Evolutionary conservation across 106 monocot species (phyloP).

Genomic region (Apostasia shenzhenica): DNA sequence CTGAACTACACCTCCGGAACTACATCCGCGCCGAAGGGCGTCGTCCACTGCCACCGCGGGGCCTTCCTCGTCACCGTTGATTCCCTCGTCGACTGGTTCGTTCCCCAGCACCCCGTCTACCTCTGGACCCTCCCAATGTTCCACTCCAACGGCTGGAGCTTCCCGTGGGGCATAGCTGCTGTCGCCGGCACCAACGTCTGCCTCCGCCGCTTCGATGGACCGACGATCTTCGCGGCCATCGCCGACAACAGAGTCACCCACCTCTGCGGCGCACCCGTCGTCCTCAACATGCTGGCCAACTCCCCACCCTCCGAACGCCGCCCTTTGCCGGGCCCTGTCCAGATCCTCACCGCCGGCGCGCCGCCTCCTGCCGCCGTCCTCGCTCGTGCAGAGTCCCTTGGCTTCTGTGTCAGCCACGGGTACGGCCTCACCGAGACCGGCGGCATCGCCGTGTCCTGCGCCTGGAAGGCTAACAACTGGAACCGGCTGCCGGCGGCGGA

Average conservation of each 20-base stretch:
- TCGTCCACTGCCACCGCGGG: slow-evolving; percentile 79
- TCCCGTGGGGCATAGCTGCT: slow-evolving; percentile 70
- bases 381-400: slow-evolving; percentile 27
- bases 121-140: slow-evolving; percentile 93
- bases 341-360: slow-evolving; percentile 51
- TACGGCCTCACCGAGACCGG: slow-evolving; percentile 52
- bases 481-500: slow-evolving; percentile 37
- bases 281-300: slow-evolving; percentile 79
- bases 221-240: slow-evolving; percentile 33
- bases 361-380: slow-evolving; percentile 61
- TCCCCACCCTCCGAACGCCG: slow-evolving; percentile 9
- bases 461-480: slow-evolving; percentile 63
- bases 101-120: slow-evolving; percentile 44
- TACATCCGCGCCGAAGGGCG: slow-evolving; percentile 77
- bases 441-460: slow-evolving; percentile 21
- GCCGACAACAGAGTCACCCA: slow-evolving; percentile 46
- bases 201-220: slow-evolving; percentile 61
- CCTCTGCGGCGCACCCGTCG: slow-evolving; percentile 78
- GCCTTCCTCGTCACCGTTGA: slow-evolving; percentile 38
- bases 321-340: slow-evolving; percentile 14
- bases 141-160: slow-evolving; percentile 89
- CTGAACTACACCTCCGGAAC: slow-evolving; percentile 92
- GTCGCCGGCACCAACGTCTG: slow-evolving; percentile 76
- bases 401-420: slow-evolving; percentile 51
- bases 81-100: slow-evolving; percentile 50